These are phyloP conservation scores for Myxozyma monticola DNA, from an alignment of 805 yeast genomes.

Conservation along the genomic window DNA sequence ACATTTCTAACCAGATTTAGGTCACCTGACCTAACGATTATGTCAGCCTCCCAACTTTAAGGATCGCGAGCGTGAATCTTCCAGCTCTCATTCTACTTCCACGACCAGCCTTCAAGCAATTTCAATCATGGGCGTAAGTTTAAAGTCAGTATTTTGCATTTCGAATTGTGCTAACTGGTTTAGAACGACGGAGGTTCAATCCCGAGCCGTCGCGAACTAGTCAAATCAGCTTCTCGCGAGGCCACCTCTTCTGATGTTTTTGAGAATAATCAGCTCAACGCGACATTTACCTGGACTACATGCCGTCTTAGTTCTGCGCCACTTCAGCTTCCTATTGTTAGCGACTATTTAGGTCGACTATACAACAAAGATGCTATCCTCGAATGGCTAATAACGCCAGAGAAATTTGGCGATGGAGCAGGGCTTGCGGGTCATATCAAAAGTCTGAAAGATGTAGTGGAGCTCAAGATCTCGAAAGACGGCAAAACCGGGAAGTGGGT, in stretches of 20 bases:
- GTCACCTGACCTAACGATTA: too few species aligned
- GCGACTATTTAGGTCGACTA: conserved; percentile 67
- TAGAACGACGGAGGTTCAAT: conserved; percentile 35
- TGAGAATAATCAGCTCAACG: conserved; percentile 22
- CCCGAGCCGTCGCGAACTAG: conserved; percentile 33
- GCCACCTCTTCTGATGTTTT: conserved; percentile 28
- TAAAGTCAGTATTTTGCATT: neutral
- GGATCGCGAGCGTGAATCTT: too few species aligned
- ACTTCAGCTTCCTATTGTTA: conserved; percentile 56
- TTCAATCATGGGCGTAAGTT: conserved; percentile 14
- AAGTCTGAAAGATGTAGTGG: conserved; percentile 48
- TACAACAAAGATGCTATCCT: conserved; percentile 65
- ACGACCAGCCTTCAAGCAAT: too few species aligned
- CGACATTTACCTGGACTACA: conserved; percentile 41
- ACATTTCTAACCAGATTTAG: too few species aligned
- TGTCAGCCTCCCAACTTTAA: too few species aligned
- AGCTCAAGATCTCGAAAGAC: conserved; percentile 38
- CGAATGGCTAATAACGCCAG: conserved; percentile 52
- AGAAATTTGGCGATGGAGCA: conserved; percentile 36
- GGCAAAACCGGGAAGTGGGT: conserved; percentile 33
- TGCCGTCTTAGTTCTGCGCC: conserved; percentile 51
- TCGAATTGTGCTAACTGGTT: neutral
- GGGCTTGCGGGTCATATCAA: conserved; percentile 41
- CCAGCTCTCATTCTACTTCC: too few species aligned
- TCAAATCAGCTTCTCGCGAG: conserved; percentile 21